Conservation (phyloP, 768 basidiomycete genomes). For the Lactifluus pinguis region DNA sequence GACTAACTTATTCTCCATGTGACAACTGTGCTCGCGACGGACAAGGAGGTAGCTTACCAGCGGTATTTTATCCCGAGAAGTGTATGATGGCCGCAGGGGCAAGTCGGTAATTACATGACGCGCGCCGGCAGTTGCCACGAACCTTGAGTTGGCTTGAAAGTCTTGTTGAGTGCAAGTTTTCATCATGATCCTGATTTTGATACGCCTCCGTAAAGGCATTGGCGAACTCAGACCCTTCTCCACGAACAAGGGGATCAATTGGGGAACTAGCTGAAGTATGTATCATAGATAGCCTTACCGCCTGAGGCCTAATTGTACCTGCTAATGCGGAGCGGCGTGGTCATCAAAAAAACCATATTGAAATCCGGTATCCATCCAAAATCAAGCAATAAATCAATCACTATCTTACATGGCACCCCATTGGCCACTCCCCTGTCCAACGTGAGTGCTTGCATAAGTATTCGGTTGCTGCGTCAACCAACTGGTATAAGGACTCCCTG, state of each 20-base stretch:
- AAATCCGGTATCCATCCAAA: neutral
- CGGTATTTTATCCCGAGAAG: too few relatives aligned
- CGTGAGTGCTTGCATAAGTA: slow-evolving; percentile 3
- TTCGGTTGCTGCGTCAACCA: slow-evolving; percentile 21
- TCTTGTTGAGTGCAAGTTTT: too few relatives aligned
- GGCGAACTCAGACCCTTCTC: slow-evolving; percentile 68
- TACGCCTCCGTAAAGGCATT: slow-evolving; percentile 56
- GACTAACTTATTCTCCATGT: slow-evolving; percentile 88
- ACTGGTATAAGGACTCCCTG: slow-evolving; percentile 22
- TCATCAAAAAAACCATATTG: neutral
- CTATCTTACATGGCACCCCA: slow-evolving; percentile 9
- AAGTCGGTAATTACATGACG: too few relatives aligned
- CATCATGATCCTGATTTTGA: slow-evolving; percentile 22
- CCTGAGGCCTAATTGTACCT: neutral
- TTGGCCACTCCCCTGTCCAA: slow-evolving; percentile 12
- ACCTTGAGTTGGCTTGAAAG: too few relatives aligned
- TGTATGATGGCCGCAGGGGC: too few relatives aligned
- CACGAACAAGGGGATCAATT: slow-evolving; percentile 61
- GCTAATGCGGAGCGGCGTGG: neutral
- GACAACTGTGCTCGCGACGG: slow-evolving; percentile 87
- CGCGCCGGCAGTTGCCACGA: too few relatives aligned
- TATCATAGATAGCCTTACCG: slow-evolving; percentile 18
- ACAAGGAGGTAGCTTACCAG: slow-evolving; percentile 27
- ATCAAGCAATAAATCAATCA: neutral
- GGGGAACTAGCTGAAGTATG: slow-evolving; percentile 42